phyloP scores from a whole-genome alignment of 129 eudicot species.

The Artemisia argyi region DNA sequence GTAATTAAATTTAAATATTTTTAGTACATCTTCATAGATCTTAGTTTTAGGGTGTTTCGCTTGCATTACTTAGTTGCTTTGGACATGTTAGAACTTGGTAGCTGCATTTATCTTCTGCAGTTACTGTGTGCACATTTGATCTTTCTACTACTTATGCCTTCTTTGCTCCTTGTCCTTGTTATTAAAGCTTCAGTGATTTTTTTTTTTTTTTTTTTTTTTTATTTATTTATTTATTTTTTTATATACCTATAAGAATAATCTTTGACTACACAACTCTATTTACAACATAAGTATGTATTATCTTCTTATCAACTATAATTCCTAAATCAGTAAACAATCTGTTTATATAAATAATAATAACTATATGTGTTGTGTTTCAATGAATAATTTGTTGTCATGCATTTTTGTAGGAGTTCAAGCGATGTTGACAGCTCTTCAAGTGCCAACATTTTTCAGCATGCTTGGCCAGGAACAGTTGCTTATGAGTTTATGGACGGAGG shows the following conservation, averaged over 20 bases:
- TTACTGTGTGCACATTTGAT: too few species aligned
- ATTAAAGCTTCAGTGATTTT: too few species aligned
- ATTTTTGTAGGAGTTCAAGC: conserved; percentile 30
- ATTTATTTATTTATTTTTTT: too few species aligned
- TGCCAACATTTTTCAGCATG: neutral
- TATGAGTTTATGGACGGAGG: conserved; percentile 62
- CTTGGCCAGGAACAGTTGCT: conserved; percentile 29
- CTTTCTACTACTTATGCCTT: too few species aligned
- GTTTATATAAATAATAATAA: neutral
- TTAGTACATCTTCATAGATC: too few species aligned
- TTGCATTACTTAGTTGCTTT: too few species aligned
- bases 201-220: too few species aligned
- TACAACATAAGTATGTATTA: neutral
- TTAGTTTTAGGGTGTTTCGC: too few species aligned
- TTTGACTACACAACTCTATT: neutral
- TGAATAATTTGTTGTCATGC: conserved; percentile 1
- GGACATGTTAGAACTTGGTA: too few species aligned
- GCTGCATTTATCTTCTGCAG: too few species aligned
- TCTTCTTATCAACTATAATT: neutral
- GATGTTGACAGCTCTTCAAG: conserved; percentile 20
- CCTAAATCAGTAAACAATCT: neutral
- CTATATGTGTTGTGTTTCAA: neutral
- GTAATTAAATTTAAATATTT: too few species aligned
- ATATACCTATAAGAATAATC: neutral
- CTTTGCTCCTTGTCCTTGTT: too few species aligned